Percentiles rank a stretch among this genome's conserved stretches.
These are phyloP conservation scores for Rubus idaeus DNA, from an alignment of 306 rosid species.

Conservation along the genomic window DNA sequence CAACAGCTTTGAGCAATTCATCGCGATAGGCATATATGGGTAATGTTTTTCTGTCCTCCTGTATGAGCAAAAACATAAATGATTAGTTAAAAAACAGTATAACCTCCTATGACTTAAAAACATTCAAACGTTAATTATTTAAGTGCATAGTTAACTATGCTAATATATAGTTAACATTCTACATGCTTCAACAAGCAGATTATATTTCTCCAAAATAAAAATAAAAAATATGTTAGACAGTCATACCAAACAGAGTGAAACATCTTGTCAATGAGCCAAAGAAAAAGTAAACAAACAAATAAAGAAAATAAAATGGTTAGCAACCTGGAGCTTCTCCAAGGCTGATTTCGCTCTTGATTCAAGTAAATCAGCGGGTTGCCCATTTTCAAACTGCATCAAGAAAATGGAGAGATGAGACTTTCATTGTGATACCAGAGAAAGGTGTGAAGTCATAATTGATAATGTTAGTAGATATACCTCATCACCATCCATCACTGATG, in stretches of 20 bases:
- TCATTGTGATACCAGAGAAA: neutral
- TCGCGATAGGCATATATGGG: conserved; percentile 82
- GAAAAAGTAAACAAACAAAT: neutral
- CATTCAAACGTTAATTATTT: conserved; percentile 14
- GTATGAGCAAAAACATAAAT: conserved; percentile 20
- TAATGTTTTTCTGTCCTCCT: conserved; percentile 80
- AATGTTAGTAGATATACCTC: conserved; percentile 41
- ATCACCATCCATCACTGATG: conserved; percentile 88
- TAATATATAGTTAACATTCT: neutral
- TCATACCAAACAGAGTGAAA: neutral
- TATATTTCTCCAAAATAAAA: too few species aligned
- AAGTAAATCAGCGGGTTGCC: conserved; percentile 42
- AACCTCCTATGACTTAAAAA: conserved; percentile 2
- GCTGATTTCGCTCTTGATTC: conserved; percentile 72
- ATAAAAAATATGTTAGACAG: neutral
- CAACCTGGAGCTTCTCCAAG: conserved; percentile 85
- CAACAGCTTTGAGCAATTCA: conserved; percentile 69
- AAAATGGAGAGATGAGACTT: conserved; percentile 34
- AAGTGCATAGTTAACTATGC: too few species aligned
- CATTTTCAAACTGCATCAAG: conserved; percentile 55
- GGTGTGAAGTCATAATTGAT: conserved; percentile 4
- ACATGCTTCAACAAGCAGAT: conserved; percentile 1
- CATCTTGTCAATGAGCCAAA: neutral
- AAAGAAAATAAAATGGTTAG: conserved; percentile 23
- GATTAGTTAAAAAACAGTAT: conserved; percentile 9